Percentiles rank a stretch among this genome's conserved stretches.
phyloP scores from a whole-genome alignment of 352 stramenopile genomes.

The Globisporangium lucens region DNA sequence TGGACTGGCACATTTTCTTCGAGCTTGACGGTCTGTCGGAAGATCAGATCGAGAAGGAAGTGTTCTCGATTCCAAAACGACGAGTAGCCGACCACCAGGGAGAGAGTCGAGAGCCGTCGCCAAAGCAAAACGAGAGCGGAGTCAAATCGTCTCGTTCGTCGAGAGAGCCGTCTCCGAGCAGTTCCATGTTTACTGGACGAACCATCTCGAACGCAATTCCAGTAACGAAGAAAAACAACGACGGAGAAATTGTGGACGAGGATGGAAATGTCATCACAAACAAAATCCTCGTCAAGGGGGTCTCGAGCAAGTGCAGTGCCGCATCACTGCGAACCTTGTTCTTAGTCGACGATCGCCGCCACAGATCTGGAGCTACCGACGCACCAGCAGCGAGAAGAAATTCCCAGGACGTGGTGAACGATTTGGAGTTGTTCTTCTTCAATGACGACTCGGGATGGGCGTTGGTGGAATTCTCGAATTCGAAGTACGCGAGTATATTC shows the following conservation, averaged over 20 bases:
- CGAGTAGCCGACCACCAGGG: slow-evolving; percentile 20
- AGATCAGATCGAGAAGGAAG: slow-evolving; percentile 46
- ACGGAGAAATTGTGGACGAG: slow-evolving; percentile 42
- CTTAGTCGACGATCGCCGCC: slow-evolving; percentile 19
- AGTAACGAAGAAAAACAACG: slow-evolving; percentile 5
- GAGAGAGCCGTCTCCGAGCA: slow-evolving; percentile 12
- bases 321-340: slow-evolving; percentile 45
- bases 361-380: slow-evolving; percentile 6
- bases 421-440: slow-evolving; percentile 73
- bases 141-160: neutral
- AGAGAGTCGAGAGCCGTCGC: slow-evolving; percentile 38
- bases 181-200: neutral
- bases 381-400: neutral
- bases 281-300: slow-evolving; percentile 66
- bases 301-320: slow-evolving; percentile 51
- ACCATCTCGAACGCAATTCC: slow-evolving; percentile 6
- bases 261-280: slow-evolving; percentile 51
- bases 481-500: slow-evolving; percentile 42
- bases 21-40: slow-evolving; percentile 44
- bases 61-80: slow-evolving; percentile 84
- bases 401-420: slow-evolving; percentile 28
- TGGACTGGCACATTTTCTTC: slow-evolving; percentile 73
- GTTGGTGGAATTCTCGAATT: slow-evolving; percentile 60
- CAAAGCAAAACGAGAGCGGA: slow-evolving; percentile 23
- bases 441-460: slow-evolving; percentile 69